phyloP scores from a whole-genome alignment of 352 stramenopile genomes.

The Blastocystis sp. region DNA sequence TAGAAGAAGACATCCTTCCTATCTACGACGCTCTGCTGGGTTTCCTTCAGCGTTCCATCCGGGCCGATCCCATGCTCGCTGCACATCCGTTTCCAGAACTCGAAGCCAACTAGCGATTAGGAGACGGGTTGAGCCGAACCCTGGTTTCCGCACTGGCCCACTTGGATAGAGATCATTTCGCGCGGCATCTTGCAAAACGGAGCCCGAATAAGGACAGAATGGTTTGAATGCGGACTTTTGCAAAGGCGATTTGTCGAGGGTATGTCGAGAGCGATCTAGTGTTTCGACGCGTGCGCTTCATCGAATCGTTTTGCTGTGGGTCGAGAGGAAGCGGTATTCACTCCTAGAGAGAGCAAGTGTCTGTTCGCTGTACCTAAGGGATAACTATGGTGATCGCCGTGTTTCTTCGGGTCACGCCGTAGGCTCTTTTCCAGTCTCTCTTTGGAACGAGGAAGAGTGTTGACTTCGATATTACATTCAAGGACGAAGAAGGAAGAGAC shows the following conservation, averaged over 20 bases:
- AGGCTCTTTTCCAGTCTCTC: constrained; percentile 54
- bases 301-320: not conserved
- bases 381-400: not conserved
- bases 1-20: constrained; percentile 99
- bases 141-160: constrained; percentile 99
- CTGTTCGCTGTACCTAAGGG: not conserved
- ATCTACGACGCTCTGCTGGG: constrained; percentile 86
- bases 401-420: not conserved
- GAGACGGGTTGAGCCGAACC: constrained; percentile 76
- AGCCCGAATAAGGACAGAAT: not conserved
- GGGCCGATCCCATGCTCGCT: constrained; percentile 95
- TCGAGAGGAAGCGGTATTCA: not conserved
- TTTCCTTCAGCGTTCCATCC: constrained; percentile 93
- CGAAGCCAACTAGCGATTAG: constrained; percentile 85
- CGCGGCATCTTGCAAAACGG: constrained; percentile 84
- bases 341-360: not conserved
- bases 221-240: constrained; percentile 32
- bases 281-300: not conserved
- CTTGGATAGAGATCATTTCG: constrained; percentile 99
- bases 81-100: constrained; percentile 99
- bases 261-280: not conserved
- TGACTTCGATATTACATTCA: constrained; percentile 65
- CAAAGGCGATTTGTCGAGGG: not conserved
- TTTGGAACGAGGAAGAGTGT: constrained; percentile 65
- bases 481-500: constrained; percentile 60